phyloP scores from a whole-genome alignment of 495 filamentous ascomycete genomes.

The Astrocystis sublimbata region DNA sequence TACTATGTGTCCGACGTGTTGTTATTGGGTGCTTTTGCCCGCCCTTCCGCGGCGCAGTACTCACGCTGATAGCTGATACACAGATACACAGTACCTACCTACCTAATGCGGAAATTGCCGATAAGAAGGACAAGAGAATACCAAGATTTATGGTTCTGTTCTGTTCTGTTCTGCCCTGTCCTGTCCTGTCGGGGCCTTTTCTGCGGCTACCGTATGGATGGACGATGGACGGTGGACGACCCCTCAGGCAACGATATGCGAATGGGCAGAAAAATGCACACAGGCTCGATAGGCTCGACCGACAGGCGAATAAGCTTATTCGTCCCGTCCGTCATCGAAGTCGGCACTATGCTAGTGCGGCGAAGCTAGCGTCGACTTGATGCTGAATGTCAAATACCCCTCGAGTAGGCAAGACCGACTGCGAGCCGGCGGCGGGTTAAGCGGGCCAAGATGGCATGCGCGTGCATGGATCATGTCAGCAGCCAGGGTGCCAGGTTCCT shows the following conservation, averaged over 20 bases:
- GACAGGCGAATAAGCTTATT: conserved; percentile 10
- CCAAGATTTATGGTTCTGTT: too few species aligned
- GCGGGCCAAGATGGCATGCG: background rate
- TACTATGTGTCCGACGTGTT: too few species aligned
- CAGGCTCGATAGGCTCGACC: too few species aligned
- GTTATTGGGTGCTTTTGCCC: too few species aligned
- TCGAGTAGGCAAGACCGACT: conserved; percentile 20
- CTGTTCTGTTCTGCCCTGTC: too few species aligned
- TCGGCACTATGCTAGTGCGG: background rate
- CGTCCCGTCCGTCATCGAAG: background rate
- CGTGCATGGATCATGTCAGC: conserved; percentile 16
- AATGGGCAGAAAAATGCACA: background rate
- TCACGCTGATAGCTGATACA: background rate
- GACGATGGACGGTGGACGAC: too few species aligned
- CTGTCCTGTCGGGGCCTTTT: background rate
- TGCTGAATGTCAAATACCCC: conserved; percentile 14
- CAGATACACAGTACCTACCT: background rate
- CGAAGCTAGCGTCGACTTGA: background rate
- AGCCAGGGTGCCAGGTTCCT: too few species aligned
- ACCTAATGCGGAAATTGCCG: conserved; percentile 7
- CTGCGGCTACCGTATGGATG: background rate
- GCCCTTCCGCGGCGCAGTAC: too few species aligned
- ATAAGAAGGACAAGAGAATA: background rate
- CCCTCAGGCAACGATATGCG: background rate
- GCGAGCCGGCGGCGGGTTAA: too few species aligned